phyloP scores from a whole-genome alignment of 805 yeast genomes.

The Yarrowia hollandica region DNA sequence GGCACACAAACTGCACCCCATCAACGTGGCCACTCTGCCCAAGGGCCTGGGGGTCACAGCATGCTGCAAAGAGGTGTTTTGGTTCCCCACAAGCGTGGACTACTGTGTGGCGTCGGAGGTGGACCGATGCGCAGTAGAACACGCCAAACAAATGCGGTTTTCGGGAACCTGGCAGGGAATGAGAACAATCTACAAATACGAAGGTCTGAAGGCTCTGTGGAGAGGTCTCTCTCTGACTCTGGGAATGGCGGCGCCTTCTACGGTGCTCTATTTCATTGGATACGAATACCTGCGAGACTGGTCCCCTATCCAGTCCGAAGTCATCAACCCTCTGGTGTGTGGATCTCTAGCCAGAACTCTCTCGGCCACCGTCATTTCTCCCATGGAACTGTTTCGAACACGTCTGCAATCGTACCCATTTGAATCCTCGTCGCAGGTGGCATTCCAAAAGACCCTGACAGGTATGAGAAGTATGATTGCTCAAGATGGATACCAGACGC shows the following conservation, averaged over 20 bases:
- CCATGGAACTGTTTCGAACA: conserved; percentile 83
- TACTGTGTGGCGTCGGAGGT: conserved; percentile 44
- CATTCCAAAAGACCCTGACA: conserved; percentile 42
- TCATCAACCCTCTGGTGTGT: conserved; percentile 73
- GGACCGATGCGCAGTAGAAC: conserved; percentile 44
- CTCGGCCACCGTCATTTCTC: conserved; percentile 84
- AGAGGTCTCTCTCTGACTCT: conserved; percentile 82
- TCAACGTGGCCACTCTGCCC: conserved; percentile 34
- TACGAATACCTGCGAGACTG: conserved; percentile 81
- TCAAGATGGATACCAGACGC: conserved; percentile 57
- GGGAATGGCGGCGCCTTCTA: conserved; percentile 85
- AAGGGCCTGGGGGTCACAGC: conserved; percentile 43
- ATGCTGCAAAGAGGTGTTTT: conserved; percentile 45
- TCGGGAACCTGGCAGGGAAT: conserved; percentile 78
- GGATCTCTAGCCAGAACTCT: conserved; percentile 81
- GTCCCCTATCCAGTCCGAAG: conserved; percentile 53
- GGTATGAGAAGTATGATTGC: conserved; percentile 57
- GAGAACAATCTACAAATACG: conserved; percentile 60
- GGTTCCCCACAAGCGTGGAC: conserved; percentile 43
- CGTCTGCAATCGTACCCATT: conserved; percentile 64
- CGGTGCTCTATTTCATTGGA: conserved; percentile 90
- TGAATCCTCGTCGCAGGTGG: conserved; percentile 38
- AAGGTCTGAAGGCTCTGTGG: conserved; percentile 81
- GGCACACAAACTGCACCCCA: conserved; percentile 32
- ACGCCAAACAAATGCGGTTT: conserved; percentile 45